Evolutionary conservation across 768 basidiomycete genomes (phyloP).

Genomic region (Leccinum truebloodii): DNA sequence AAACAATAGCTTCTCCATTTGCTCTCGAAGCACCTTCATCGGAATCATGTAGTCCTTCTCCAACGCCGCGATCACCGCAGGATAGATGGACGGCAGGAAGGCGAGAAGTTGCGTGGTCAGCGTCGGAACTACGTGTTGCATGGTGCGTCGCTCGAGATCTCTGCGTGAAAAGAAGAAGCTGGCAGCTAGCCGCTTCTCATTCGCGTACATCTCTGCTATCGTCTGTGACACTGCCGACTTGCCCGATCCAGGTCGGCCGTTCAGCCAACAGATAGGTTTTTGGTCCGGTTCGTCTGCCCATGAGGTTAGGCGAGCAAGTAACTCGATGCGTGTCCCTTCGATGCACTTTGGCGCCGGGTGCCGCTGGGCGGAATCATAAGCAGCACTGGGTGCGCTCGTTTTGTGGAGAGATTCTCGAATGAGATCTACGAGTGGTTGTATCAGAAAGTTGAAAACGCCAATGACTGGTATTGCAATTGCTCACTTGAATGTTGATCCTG

Average conservation of each 20-base stretch:
- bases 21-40: no score
- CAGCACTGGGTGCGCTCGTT: constrained; percentile 20
- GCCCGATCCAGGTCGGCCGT: no score
- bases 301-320: constrained; percentile 16
- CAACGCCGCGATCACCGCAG: no score
- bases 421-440: constrained; percentile 5
- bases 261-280: constrained; percentile 24
- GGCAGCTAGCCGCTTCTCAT: constrained; percentile 27
- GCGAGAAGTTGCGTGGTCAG: no score
- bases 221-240: constrained; percentile 27
- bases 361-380: constrained; percentile 13
- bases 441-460: background rate
- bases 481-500: constrained; percentile 15
- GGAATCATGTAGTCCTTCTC: no score
- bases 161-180: constrained; percentile 40
- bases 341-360: constrained; percentile 23
- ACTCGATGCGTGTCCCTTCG: constrained; percentile 23
- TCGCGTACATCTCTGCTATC: constrained; percentile 28
- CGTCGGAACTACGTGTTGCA: constrained; percentile 22
- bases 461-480: background rate
- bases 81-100: no score
- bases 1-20: no score
- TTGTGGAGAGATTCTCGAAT: constrained; percentile 14
- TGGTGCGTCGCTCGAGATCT: constrained; percentile 25
- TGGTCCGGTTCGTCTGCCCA: constrained; percentile 16